A percentile compares a stretch with the other conserved stretches of the same genome.
Evolutionary conservation across 2,329 filamentous ascomycete genomes (phyloP).

Genomic region (Cercospora zeina): DNA sequence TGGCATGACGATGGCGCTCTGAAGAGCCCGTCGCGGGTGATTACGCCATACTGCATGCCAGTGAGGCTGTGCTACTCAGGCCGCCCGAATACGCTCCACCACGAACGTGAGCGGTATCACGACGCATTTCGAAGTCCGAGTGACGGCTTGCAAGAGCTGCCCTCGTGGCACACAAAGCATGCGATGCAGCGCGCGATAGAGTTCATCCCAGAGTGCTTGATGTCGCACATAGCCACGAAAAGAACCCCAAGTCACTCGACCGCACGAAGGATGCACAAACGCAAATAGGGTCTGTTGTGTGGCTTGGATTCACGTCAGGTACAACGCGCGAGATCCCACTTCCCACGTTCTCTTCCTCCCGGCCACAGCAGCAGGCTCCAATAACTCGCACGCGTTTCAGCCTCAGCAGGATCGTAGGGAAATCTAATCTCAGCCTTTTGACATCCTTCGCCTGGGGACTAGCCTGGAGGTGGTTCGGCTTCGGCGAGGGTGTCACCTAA

Average conservation of each 20-base stretch:
- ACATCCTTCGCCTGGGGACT: slow-evolving; percentile 19
- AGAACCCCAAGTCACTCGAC: slow-evolving; percentile 1
- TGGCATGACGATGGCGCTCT: not conserved
- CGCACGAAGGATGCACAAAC: slow-evolving; percentile 8
- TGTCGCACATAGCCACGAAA: slow-evolving; percentile 13
- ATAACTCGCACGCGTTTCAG: slow-evolving; percentile 20
- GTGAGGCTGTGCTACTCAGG: slow-evolving; percentile 23
- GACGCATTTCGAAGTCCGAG: not conserved
- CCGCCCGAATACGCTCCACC: not conserved
- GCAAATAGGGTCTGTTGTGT: slow-evolving; percentile 15
- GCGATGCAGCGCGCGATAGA: not conserved
- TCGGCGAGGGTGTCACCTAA: slow-evolving; percentile 17
- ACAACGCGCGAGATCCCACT: slow-evolving; percentile 19
- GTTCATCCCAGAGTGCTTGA: not conserved
- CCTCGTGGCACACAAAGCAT: not conserved
- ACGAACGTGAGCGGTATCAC: not conserved
- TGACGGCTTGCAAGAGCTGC: not conserved
- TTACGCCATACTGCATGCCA: slow-evolving; percentile 18
- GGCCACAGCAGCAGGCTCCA: slow-evolving; percentile 4
- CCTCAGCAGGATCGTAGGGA: slow-evolving; percentile 23
- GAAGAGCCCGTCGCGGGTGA: not conserved
- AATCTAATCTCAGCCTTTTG: slow-evolving; percentile 27
- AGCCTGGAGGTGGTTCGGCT: slow-evolving; percentile 20
- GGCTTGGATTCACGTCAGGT: slow-evolving; percentile 25
- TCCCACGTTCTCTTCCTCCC: slow-evolving; percentile 2